Base-by-base conservation (phyloP, 2,329 filamentous ascomycete species). In the Paraphaeosphaeria sporulosa region DNA sequence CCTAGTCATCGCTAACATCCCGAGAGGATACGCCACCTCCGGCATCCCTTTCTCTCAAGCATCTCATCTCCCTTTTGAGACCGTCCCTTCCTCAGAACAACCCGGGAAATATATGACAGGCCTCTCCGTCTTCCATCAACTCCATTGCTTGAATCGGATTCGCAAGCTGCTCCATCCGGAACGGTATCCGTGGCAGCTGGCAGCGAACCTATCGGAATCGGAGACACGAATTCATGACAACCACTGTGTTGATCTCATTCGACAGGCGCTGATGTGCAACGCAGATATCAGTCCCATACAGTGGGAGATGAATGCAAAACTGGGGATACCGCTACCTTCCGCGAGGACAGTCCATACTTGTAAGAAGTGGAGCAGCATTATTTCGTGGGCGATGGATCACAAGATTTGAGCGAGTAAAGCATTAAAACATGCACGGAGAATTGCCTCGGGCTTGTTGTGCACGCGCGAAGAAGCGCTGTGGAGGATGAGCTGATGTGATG, bases 211-310 rank as follows among this genome's bases (percentile, higher is more conserved):
- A 0, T 47, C 44, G 21, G 44, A 27, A 7, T 23, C 8, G 5
- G 44, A 47, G 21, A 47, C 44, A 12, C 19, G 17, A 12, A 47
- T 47, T 9, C 44, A 47, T 27, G 44, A 47, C 30, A 27, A 27
- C 7, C 44, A 47, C 17, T 47, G 44, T 15, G 44, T 47, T 13
- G 44, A 47, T 17, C 25, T 47, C 10, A 47, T 47, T 10, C 44
- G 44, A 15, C 44, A 47, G 44, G 19, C 44, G 44, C 10, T 47
- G 19, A 47, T 47, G 44, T 47, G 44, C 25, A 27, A 15, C 13
- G 44, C 44, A 27, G 44, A 47, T 47, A 47, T 47, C 25, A 47
- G 44, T 15, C 44, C 44, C 4, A 47, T 47, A 25, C 44, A 47
- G 44, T 47, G 44, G 44, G 44, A 25, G 44, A 27, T 47, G 44